Base-by-base conservation (phyloP, 352 stramenopile genomes). In the Phytophthora kernoviae region DNA sequence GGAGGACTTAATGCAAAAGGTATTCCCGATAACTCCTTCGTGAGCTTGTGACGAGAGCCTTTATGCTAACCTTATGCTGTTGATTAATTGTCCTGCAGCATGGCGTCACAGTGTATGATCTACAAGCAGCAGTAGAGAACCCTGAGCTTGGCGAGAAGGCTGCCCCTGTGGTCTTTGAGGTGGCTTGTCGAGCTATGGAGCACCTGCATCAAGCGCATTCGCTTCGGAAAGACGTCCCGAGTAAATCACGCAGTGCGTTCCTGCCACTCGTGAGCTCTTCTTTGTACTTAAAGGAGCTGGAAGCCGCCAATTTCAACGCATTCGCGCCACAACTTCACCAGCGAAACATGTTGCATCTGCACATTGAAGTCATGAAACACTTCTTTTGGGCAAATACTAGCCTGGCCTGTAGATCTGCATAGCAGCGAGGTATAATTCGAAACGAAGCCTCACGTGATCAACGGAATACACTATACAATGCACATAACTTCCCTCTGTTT, bases 161-260 rank as follows among this genome's bases (percentile, higher is more conserved):
- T 10, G 74, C 87, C 5, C 89, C 91, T 0, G 89, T 90, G 15
- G 78, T 96, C 12, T 97, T 96, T 61, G 91, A 96, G 17, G 81
- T 98, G 9, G 89, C 90, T 7, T 94, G 87, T 36, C 73, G 76
- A 1, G 88, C 88, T 0, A 78, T 96, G 60, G 82, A 90, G 22
- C 90, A 97, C 52, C 69, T 97, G 0, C 78, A 87, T 15, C 64
- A 84, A 49, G 87, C 88, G 12, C 83, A 84, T 10, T 77, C 70
- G 27, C 52, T 96, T 12, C 66, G 70, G 20, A 69, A 61, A 11
- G 60, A 90, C 15, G 49, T 97, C 17, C 81, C 87, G 0, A 67
- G 53, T 7, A 30, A 49, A 15, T 82, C 86, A 2, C 69, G 85
- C 9, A 70, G 77, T 6, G 89, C 81, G 1, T 80, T 98, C 33